A percentile compares a stretch with the other conserved stretches of the same genome.
phyloP scores from a whole-genome alignment of 495 filamentous ascomycete species.

The Trichoderma gamsii region DNA sequence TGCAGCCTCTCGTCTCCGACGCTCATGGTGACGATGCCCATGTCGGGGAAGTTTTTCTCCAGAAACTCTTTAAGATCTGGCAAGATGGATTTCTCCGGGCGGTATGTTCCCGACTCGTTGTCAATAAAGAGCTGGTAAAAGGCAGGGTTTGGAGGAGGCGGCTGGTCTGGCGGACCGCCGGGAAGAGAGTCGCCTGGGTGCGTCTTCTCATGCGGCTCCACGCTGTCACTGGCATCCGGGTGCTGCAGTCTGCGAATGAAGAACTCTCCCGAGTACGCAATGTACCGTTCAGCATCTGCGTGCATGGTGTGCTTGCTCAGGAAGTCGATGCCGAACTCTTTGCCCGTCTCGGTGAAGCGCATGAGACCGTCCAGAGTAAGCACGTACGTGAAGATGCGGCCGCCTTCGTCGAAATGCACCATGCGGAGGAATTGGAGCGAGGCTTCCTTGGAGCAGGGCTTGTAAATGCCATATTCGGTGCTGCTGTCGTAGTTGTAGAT shows the following conservation, averaged over 20 bases:
- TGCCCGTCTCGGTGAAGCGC: constrained; percentile 89
- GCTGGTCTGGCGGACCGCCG: constrained; percentile 34
- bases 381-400: constrained; percentile 86
- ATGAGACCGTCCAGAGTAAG: constrained; percentile 79
- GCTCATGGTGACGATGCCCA: constrained; percentile 63
- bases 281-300: constrained; percentile 79
- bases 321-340: constrained; percentile 89
- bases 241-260: constrained; percentile 64
- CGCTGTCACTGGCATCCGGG: constrained; percentile 17
- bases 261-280: constrained; percentile 90
- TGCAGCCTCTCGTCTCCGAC: constrained; percentile 64
- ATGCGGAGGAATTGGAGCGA: constrained; percentile 77
- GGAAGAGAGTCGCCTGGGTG: constrained; percentile 26
- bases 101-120: constrained; percentile 91
- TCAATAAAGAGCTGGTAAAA: constrained; percentile 88
- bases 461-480: constrained; percentile 59
- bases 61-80: constrained; percentile 65
- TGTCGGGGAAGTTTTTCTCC: constrained; percentile 61
- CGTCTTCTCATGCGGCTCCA: constrained; percentile 22
- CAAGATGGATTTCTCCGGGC: constrained; percentile 69
- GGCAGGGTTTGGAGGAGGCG: constrained; percentile 48
- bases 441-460: constrained; percentile 52
- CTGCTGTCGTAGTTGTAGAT: constrained; percentile 79
- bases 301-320: constrained; percentile 95
- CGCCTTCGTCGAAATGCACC: constrained; percentile 76